Base-by-base conservation (phyloP, 306 rosid species). In the Trifolium pratense region DNA sequence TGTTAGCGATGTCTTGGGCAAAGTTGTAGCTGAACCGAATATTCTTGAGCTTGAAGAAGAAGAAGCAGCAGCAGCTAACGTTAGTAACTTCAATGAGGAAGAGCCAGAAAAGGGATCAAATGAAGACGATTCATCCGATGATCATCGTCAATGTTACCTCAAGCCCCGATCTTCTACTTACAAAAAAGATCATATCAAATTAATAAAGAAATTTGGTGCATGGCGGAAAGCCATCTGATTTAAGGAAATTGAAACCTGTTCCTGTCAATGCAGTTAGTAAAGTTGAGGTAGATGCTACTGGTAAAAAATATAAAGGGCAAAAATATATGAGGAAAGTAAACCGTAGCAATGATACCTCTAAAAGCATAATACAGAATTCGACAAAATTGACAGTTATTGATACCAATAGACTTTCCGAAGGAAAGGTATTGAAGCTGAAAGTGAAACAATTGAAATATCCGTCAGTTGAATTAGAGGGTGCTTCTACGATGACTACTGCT, bases 1-100 rank as follows among this genome's bases (percentile, higher is more conserved):
- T 51, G 25, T 51, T 51, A 51, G 58, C 1, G 58, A 17, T 51
- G 58, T 51, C 13, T 51, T 51, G 58, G 3, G 5, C 25, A 51
- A 51, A 51, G 58, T 51, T 3, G 26, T 51, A 51, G 25, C 26
- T 51, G 26, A 51, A 51, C 58, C 58, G 12, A 51, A 51, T 51
- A 51, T 91, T 82, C 84, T 91, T 42, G 85, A 86, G 75, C 90
- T 91, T 39, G 58, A 51, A 17, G 91, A 87, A 17, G 91, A 87
- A 75, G 85, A 86, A 66, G 88, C 83, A 75, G 75, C 74, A 75
- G 72, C 39, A 36, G 39, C 72, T 77, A 70, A 71, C 60, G 83
- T 56, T 62, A 74, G 73, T 51, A 71, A 79, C 66, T 74, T 74
- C 77, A 80, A 67, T 61, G 85, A 75, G 55, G 79, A 80, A 71